Percentiles rank a stretch among this genome's conserved stretches.
These are phyloP conservation scores for Termitomyces sp. DNA, from an alignment of 768 basidiomycete species.

Conservation along the genomic window DNA sequence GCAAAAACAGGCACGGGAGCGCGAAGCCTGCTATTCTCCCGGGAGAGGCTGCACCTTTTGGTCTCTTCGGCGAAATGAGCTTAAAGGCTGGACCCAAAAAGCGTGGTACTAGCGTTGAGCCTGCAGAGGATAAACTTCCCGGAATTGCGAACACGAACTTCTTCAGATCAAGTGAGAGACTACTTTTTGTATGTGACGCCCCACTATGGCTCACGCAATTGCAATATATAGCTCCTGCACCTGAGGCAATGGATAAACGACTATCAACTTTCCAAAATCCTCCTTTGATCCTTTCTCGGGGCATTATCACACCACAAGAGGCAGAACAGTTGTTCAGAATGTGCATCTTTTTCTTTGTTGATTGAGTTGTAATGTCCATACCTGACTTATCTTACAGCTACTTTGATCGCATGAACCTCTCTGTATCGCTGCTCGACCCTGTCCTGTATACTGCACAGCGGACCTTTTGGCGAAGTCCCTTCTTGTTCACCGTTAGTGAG, in stretches of 20 bases:
- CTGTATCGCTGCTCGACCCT: slow-evolving; percentile 75
- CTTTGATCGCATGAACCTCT: slow-evolving; percentile 75
- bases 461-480: slow-evolving; percentile 80
- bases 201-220: slow-evolving; percentile 1
- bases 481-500: slow-evolving; percentile 88
- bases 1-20: slow-evolving; percentile 37
- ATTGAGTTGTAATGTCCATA: neutral
- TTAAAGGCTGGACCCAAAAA: slow-evolving; percentile 37
- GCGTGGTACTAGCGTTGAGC: slow-evolving; percentile 30
- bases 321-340: slow-evolving; percentile 72
- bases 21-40: slow-evolving; percentile 55
- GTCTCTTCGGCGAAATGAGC: slow-evolving; percentile 66
- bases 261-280: slow-evolving; percentile 40
- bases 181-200: neutral
- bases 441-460: slow-evolving; percentile 79
- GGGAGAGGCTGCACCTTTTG: slow-evolving; percentile 60
- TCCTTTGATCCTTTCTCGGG: slow-evolving; percentile 62
- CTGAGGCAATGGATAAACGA: slow-evolving; percentile 33
- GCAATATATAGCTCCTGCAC: slow-evolving; percentile 30
- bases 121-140: slow-evolving; percentile 41
- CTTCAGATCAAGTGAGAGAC: slow-evolving; percentile 46
- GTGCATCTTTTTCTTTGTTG: slow-evolving; percentile 28
- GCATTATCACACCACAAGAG: slow-evolving; percentile 58
- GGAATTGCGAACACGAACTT: slow-evolving; percentile 68
- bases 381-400: slow-evolving; percentile 39